phyloP scores from a whole-genome alignment of 257 asterid genomes.

The Salvia miltiorrhiza region DNA sequence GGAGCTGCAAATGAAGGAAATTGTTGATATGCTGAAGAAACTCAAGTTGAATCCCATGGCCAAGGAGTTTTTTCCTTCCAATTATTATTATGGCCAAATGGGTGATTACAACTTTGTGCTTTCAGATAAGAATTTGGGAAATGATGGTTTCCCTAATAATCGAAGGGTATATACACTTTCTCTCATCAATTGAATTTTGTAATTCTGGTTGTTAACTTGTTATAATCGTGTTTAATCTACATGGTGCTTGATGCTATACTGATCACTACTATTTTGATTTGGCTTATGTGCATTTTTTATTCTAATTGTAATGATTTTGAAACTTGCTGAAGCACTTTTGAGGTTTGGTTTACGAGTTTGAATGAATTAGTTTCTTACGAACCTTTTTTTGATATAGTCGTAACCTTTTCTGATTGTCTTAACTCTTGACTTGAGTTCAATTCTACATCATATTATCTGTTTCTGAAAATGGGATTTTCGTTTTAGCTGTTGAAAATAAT shows the following conservation, averaged over 20 bases:
- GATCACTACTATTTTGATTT: slow-evolving; percentile 9
- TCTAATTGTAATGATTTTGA: background rate
- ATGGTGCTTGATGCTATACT: slow-evolving; percentile 16
- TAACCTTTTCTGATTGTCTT: background rate
- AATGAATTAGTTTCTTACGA: background rate
- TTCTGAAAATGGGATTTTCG: background rate
- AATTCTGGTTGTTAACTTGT: background rate
- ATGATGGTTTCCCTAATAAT: slow-evolving; percentile 52
- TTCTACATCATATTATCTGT: background rate
- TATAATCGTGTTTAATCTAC: slow-evolving; percentile 6
- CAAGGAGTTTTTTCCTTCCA: slow-evolving; percentile 84
- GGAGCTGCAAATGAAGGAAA: slow-evolving; percentile 59
- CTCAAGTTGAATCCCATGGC: slow-evolving; percentile 88
- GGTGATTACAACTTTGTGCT: slow-evolving; percentile 45
- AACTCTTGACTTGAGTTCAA: background rate
- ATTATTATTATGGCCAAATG: slow-evolving; percentile 53
- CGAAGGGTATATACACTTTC: slow-evolving; percentile 59
- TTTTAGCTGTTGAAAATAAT: background rate
- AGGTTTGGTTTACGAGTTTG: slow-evolving; percentile 8
- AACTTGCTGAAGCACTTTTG: background rate
- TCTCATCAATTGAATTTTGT: slow-evolving; percentile 1
- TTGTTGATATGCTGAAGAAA: slow-evolving; percentile 65
- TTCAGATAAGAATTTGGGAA: slow-evolving; percentile 40
- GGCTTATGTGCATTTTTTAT: background rate
- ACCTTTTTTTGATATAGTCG: background rate